Base-by-base conservation (phyloP, 495 filamentous ascomycete genomes). In the Aspergillus sclerotiicarbonarius region DNA sequence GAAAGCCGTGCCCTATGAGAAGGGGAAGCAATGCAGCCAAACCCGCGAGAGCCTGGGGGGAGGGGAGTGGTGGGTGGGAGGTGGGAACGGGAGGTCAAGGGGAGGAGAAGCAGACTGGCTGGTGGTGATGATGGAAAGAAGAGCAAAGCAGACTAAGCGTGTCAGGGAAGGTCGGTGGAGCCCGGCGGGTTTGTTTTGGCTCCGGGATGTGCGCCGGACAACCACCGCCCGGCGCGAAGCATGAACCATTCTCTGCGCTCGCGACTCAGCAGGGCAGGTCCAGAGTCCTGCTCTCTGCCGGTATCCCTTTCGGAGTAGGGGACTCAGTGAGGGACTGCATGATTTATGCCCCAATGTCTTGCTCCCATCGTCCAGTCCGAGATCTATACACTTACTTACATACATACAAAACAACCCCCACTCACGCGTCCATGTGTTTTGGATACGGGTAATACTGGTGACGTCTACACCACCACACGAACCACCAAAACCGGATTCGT, bases 141-240 rank as follows among this genome's bases (percentile, higher is more conserved):
- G 60, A 63, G 57, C 20, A 41, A 41, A 41, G 37, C 35, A 58
- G 51, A 58, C 54, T 53, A 60, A 48, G 56, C 53, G 62, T 58
- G 59, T 60, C 62, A 51, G 57, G 57, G 52, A 58, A 59, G 57
- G 55, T 61, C 61, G 59, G 74, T 75, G 71, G 68, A 71, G 73
- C 66, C 67, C 46, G 55, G 58, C 63, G 53, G 65, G 70, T 74
- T 77, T 76, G 74, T 76, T 78, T 77, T 78, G 74, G 62, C 62
- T 56, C 30, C 56, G 63, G 69, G 60, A 66, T 65, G 67, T 68
- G 67, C 67, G 66, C 74, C 71, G 60, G 74, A 76, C 74, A 78
- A 77, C 76, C 68, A 75, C 56, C 58, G 62, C 60, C 63, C 64
- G 66, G 71, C 73, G 73, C 69, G 71, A 74, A 65, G 70, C 69